Base-by-base conservation (phyloP, 495 filamentous ascomycete species). In the Daldinia decipiens region DNA sequence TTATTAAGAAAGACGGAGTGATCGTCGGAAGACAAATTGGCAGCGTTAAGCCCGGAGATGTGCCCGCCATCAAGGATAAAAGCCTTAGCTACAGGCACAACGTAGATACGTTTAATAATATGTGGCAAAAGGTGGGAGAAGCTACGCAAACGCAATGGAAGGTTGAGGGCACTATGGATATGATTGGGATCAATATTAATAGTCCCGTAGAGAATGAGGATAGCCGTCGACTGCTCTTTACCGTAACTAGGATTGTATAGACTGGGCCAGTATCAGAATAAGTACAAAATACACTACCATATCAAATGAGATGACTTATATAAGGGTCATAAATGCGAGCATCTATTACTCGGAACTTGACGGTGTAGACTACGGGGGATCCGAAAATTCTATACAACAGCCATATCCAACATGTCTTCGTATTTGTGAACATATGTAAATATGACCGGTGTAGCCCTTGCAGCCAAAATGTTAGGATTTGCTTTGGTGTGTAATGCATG, bases 21-120 rank as follows among this genome's bases (percentile, higher is more conserved):
- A 62, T 89, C 0, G 62, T 88, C 9, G 87, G 85, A 0, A 73
- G 81, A 13, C 85, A 87, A 39, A 71, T 81, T 15, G 87, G 86
- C 0, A 75, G 75, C 52, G 13, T 70, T 1, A 70, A 80, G 4
- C 73, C 82, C 15, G 60, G 21, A 65, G 78, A 15, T 62, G 77
- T 17, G 76, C 73, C 0, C 76, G 79, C 62, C 57, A 70, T 31
- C 15, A 62, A 67, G 11, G 65, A 68, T 4, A 53, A 57, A 2
- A 68, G 51, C 9, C 71, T 66, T 50, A 71, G 79, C 70, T 88
- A 80, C 62, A 73, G 80, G 13, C 87, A 90, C 73, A 78, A 31
- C 72, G 40, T 72, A 27, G 67, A 65, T 24, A 83, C 77, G 21
- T 85, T 85, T 61, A 69, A 80, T 51, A 76, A 70, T 50, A 73